phyloP scores from a whole-genome alignment of 352 stramenopile species.

The Phytopythium oedochilum region DNA sequence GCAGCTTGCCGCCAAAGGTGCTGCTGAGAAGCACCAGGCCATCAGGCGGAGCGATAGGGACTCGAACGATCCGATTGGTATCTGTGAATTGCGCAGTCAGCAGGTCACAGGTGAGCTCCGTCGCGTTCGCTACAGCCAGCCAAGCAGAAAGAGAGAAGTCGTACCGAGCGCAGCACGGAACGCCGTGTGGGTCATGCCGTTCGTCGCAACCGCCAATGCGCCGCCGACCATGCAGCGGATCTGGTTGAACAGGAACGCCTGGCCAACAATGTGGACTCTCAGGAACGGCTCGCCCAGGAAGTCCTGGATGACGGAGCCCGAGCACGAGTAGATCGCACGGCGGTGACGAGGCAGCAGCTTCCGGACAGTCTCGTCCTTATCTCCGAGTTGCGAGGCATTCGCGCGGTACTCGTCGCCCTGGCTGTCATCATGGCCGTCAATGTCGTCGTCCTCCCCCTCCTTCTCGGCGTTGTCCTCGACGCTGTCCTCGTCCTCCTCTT shows the following conservation, averaged over 20 bases:
- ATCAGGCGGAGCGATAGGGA: constrained; percentile 85
- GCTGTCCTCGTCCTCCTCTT: constrained; percentile 6
- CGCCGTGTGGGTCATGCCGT: constrained; percentile 52
- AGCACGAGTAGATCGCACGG: constrained; percentile 77
- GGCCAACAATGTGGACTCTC: constrained; percentile 71
- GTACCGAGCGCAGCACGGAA: constrained; percentile 73
- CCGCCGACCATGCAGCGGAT: constrained; percentile 90
- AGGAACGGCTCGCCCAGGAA: constrained; percentile 63
- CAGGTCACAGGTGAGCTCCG: no score
- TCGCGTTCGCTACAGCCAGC: constrained; percentile 1
- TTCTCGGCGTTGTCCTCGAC: constrained; percentile 13
- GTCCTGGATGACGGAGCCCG: constrained; percentile 48
- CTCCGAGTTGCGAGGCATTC: constrained; percentile 32
- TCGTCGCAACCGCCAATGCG: constrained; percentile 76
- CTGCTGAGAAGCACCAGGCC: constrained; percentile 84
- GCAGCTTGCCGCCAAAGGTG: constrained; percentile 74
- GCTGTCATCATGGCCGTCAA: constrained; percentile 8
- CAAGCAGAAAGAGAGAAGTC: no score
- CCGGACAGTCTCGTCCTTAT: constrained; percentile 30
- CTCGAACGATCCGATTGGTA: constrained; percentile 75
- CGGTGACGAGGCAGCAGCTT: constrained; percentile 64
- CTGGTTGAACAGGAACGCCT: constrained; percentile 88
- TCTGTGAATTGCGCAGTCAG: no score
- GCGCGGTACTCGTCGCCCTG: constrained; percentile 12
- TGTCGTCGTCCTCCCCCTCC: constrained; percentile 9